These are phyloP conservation scores for Hypoxylon intermedium DNA, from an alignment of 495 filamentous ascomycete genomes.

Conservation along the genomic window DNA sequence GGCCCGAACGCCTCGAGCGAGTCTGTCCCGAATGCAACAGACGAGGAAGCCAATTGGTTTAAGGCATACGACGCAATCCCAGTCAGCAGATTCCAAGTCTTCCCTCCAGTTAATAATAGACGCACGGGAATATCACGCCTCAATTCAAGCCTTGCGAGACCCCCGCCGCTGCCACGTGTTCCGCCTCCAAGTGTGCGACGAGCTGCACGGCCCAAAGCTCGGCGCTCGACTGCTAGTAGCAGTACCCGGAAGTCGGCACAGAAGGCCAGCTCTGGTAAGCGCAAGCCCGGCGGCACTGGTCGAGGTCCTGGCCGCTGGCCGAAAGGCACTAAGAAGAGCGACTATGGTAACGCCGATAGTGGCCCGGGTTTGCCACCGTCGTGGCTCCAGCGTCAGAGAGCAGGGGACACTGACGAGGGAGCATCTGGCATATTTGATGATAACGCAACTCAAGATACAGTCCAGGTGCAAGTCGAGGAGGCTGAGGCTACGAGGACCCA, in stretches of 20 bases:
- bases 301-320: constrained; percentile 60
- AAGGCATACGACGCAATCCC: constrained; percentile 66
- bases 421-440: constrained; percentile 40
- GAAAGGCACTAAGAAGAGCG: constrained; percentile 63
- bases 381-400: constrained; percentile 50
- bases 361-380: constrained; percentile 62
- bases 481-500: constrained; percentile 43
- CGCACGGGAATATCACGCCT: constrained; percentile 41
- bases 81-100: constrained; percentile 81
- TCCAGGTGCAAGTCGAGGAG: constrained; percentile 50
- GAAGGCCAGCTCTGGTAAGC: constrained; percentile 45
- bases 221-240: constrained; percentile 30
- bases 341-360: constrained; percentile 63
- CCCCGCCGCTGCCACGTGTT: constrained; percentile 36
- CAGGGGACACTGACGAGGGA: constrained; percentile 25
- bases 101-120: constrained; percentile 71
- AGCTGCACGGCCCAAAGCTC: constrained; percentile 36
- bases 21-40: constrained; percentile 11
- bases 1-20: constrained; percentile 8
- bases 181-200: constrained; percentile 30
- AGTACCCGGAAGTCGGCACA: constrained; percentile 33
- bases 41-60: constrained; percentile 48
- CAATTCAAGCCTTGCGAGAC: constrained; percentile 42
- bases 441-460: constrained; percentile 48
- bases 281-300: constrained; percentile 61